Evolutionary conservation across 164 flowering plant species (phyloP).

Genomic region (Malania oleifera): DNA sequence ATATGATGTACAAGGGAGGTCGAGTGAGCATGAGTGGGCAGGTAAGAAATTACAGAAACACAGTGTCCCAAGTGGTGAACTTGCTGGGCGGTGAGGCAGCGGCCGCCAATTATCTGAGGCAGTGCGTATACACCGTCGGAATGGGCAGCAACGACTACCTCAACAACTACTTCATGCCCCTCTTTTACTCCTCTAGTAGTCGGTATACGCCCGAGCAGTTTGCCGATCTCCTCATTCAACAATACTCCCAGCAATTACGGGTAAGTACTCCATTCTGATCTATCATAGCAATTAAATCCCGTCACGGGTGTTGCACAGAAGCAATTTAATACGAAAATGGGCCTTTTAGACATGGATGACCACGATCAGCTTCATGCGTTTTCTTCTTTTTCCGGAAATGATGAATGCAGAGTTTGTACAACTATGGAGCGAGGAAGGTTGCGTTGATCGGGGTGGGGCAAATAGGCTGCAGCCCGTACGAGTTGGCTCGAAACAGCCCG

Average conservation of each 20-base stretch:
- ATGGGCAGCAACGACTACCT: constrained; percentile 62
- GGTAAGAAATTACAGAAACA: constrained; percentile 37
- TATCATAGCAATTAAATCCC: no score
- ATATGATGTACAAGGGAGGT: no score
- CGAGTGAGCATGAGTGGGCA: constrained; percentile 55
- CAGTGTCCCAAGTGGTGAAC: constrained; percentile 39
- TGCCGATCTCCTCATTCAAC: constrained; percentile 12
- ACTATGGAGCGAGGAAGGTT: constrained; percentile 78
- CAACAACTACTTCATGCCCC: constrained; percentile 57
- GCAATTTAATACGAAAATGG: no score
- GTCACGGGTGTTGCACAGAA: no score
- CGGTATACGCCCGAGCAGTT: constrained; percentile 15
- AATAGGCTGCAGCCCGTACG: constrained; percentile 74
- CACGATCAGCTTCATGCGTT: no score
- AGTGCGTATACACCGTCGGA: constrained; percentile 30
- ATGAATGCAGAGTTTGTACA: constrained; percentile 64
- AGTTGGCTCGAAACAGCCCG: constrained; percentile 42
- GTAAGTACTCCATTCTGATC: constrained; percentile 15
- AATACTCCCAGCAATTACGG: constrained; percentile 17
- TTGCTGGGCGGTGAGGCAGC: constrained; percentile 42
- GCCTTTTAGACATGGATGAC: no score
- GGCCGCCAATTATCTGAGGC: constrained; percentile 28
- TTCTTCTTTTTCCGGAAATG: no score
- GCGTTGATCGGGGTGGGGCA: constrained; percentile 66
- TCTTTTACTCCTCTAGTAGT: constrained; percentile 8